Evolutionary conservation across 2,329 filamentous ascomycete genomes (phyloP).

Genomic region (Hymenoscyphus albidus): DNA sequence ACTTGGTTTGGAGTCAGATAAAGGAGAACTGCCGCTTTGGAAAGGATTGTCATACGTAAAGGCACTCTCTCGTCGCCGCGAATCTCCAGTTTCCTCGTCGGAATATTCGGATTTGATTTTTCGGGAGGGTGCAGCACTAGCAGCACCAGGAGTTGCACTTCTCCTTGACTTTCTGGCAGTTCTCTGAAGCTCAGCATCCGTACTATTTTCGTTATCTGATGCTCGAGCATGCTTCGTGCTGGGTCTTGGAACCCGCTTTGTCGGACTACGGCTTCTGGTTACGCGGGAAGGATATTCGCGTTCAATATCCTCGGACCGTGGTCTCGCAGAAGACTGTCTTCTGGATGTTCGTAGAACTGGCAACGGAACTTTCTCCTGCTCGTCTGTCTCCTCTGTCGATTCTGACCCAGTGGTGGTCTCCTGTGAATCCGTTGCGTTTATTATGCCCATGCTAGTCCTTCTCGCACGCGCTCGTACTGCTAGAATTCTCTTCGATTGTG

Average conservation of each 20-base stretch:
- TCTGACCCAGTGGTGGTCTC: conserved; percentile 28
- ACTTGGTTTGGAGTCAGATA: conserved; percentile 46
- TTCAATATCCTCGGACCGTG: conserved; percentile 50
- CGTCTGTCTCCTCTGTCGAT: conserved; percentile 38
- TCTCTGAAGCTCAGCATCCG: conserved; percentile 42
- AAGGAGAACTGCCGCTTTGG: conserved; percentile 75
- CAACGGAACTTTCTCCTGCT: conserved; percentile 53
- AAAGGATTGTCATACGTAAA: conserved; percentile 93
- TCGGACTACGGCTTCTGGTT: conserved; percentile 40
- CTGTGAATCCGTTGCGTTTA: conserved; percentile 65
- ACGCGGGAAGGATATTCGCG: conserved; percentile 40
- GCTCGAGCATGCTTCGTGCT: conserved; percentile 51
- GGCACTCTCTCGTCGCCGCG: conserved; percentile 51
- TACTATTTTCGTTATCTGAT: conserved; percentile 49
- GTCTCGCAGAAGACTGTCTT: conserved; percentile 48
- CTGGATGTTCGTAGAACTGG: conserved; percentile 50
- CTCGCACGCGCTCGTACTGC: conserved; percentile 73
- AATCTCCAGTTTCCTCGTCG: conserved; percentile 37
- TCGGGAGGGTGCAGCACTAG: conserved; percentile 33
- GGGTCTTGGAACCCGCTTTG: conserved; percentile 51
- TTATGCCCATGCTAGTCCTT: conserved; percentile 82
- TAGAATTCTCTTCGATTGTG: conserved; percentile 74
- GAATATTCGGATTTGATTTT: conserved; percentile 53
- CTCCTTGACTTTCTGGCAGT: conserved; percentile 50
- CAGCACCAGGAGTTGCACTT: conserved; percentile 36